Evolutionary conservation across 2,329 filamentous ascomycete species (phyloP), one percentile per base, ranked within the genome.

Genomic region (Kalmusia sp.): DNA sequence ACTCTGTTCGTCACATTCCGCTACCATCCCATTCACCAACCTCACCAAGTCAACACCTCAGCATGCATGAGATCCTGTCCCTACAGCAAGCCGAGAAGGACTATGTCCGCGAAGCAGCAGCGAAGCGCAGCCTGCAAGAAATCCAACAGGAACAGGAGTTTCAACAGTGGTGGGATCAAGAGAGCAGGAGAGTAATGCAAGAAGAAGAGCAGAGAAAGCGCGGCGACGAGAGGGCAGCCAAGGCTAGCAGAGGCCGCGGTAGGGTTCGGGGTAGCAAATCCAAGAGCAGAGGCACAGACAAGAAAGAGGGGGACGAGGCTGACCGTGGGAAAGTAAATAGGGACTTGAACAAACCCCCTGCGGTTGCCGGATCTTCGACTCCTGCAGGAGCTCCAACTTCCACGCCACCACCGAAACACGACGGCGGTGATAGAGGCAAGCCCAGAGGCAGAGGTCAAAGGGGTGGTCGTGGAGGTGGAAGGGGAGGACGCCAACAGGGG

Each of bases 101-200:
- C 52, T 84, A 86, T 15, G 87, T 96, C 55, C 88, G 86, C 48
- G 93, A 96, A 70, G 91, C 92, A 1, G 87, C 87, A 9, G 91
- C 92, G 2, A 97, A 96, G 76, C 85, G 93, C 51, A 95, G 91
- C 58, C 78, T 99, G 25, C 88, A 96, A 68, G 95, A 98, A 58
- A 99, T 99, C 54, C 95, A 99, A 72, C 87, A 95, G 61, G 95
- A 99, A 75, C 95, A 99, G 70, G 92, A 92, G 46, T 99, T 99
- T 71, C 91, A 97, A 70, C 88, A 96, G 71, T 96, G 93, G 92
- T 96, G 92, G 92, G 91, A 96, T 61, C 87, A 90, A 57, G 93
- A 96, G 73, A 92, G 88, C 64, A 82, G 83, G 54, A 82, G 90
- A 24, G 84, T 89, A 31, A 87, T 88, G 59, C 85, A 88, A 61